Evolutionary conservation across 441 rosid species (phyloP), one percentile per base, ranked within the genome.

Genomic region (Populus hybrid): DNA sequence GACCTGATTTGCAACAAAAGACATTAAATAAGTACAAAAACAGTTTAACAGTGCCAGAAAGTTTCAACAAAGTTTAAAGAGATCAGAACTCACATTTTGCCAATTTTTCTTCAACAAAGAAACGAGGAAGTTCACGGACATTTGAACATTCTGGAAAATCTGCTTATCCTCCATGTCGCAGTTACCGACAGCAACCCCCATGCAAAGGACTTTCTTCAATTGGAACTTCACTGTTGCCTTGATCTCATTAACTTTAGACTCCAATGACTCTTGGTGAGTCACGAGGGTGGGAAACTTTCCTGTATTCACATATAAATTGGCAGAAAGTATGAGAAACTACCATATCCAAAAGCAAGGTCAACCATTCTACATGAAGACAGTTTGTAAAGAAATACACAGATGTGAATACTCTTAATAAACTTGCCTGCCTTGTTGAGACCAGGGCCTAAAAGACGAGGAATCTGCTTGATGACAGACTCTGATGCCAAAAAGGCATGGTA

Each of bases 271-370:
- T 76, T 93, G 98, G 83, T 96, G 98, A 38, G 87, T 85, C 12
- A 96, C 99, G 57, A 96, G 98, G 36, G 97, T 93, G 11, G 99
- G 99, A 77, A 94, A 96, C 85, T 96, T 96, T 3, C 99, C 99
- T 96, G 97, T 79, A 83, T n/a, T 71, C 3, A 73, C 28, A 65
- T 20, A 73, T 21, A n/a, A 42, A 10, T n/a, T 1, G 9, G 42
- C 1, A 26, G 35, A 65, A 3, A 42, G 1, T 1, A 2, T 7
- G 20, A 26, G 21, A 46, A 46, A 14, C 57, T 14, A 4, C 57
- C 20, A 46, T 14, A 16, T 20, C 35, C 23, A 0, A n/a, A 14
- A 23, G 21, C 12, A 4, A 23, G 24, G 6, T 1, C 12, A 10
- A 70, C 2, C 8, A 1, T 32, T 23, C 10, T 42, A 42, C 18